Evolutionary conservation across 2,329 filamentous ascomycete species (phyloP), one percentile per base, ranked within the genome.

Genomic region (Metarhizium robertsii): DNA sequence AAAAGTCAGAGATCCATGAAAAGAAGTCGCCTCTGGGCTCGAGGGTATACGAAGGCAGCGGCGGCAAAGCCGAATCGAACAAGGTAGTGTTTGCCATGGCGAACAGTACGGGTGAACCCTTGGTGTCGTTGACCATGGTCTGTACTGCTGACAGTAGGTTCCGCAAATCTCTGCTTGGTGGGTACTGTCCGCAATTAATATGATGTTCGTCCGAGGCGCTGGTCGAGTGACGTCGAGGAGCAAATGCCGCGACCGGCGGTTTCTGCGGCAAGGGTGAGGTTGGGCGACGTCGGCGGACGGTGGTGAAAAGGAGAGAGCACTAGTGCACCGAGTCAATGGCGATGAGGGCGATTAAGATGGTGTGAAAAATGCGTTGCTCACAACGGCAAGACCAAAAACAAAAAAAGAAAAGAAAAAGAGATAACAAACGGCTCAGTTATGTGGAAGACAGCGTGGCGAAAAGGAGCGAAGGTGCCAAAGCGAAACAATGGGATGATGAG

Each of bases 41-140:
- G 55, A 94, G 75, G 29, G 83, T 84, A 75, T 95, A 96, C n/a
- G 80, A 73, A 51, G 94, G 92, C 48, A 97, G 84, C 53, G 92
- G 89, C 62, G 92, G 92, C 53, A 97, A 81, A 50, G 66, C 62
- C 54, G 68, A 66, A 65, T 85, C 83, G 72, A 77, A 78, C 61
- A 81, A 69, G 18, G 79, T 79, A 55, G 75, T 68, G 67, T 83
- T 85, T 66, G 70, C 69, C 74, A 78, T 77, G 64, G 63, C 65
- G 65, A 67, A 61, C 59, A 66, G 63, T 56, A 65, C 62, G 54
- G 64, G 61, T 53, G 63, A 60, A 54, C 54, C 52, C 50, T 62
- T 59, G 48, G 69, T 68, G 59, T 69, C 63, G 67, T 74, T 74
- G 60, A 70, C 70, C 74, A 76, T 77, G 66, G 45, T 48, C 25